phyloP scores from a whole-genome alignment of 2,329 filamentous ascomycete species.

The Raffaelea arxii region DNA sequence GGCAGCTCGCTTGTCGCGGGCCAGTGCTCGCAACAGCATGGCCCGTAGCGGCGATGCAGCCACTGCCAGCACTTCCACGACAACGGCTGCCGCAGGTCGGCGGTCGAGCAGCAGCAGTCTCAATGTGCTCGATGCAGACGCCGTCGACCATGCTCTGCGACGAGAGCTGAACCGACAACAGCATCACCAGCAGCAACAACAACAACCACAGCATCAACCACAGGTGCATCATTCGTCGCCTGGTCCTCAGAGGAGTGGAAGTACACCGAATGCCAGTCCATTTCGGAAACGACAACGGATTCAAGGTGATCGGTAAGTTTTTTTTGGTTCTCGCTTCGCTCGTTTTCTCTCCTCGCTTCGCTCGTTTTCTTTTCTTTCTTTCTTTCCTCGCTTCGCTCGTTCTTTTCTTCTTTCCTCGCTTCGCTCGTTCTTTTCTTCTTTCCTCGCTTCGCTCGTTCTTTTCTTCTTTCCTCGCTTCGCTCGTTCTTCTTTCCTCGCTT shows the following conservation, averaged over 20 bases:
- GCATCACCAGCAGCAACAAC: background rate
- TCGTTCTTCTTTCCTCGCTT: background rate
- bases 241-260: slow-evolving; percentile 31
- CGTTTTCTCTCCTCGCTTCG: background rate
- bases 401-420: no score
- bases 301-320: slow-evolving; percentile 49
- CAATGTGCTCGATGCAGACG: slow-evolving; percentile 36
- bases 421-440: no score
- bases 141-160: slow-evolving; percentile 39
- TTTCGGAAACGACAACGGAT: slow-evolving; percentile 50
- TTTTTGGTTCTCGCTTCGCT: background rate
- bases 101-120: slow-evolving; percentile 19
- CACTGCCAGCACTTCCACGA: slow-evolving; percentile 4
- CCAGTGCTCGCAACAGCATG: slow-evolving; percentile 3
- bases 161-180: slow-evolving; percentile 33
- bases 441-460: background rate
- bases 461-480: background rate
- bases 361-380: background rate
- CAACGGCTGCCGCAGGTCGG: slow-evolving; percentile 24
- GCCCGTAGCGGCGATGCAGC: background rate
- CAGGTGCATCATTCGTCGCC: no score
- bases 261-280: slow-evolving; percentile 43
- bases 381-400: background rate
- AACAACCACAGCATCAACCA: background rate
- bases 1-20: background rate